Percentiles rank a stretch among this genome's conserved stretches.
Conservation (phyloP, 345 rosid genomes). For the Noccaea bulbosa region DNA sequence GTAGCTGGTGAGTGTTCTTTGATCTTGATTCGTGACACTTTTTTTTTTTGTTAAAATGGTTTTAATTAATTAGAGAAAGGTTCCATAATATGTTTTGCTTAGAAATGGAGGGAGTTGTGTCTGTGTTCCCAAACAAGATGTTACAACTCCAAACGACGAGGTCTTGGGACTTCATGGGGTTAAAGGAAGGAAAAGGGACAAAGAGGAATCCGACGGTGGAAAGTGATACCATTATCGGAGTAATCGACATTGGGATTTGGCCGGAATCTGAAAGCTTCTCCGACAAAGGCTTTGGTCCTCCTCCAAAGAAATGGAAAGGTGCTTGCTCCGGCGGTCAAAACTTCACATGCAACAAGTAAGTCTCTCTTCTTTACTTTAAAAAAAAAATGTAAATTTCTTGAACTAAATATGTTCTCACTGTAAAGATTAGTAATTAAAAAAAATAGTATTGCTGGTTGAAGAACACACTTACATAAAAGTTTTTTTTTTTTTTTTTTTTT, state of each 20-base stretch:
- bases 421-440: too few species aligned
- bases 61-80: too few species aligned
- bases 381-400: background rate
- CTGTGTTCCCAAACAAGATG: slow-evolving; percentile 47
- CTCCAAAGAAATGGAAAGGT: slow-evolving; percentile 58
- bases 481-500: too few species aligned
- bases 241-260: slow-evolving; percentile 52
- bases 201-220: slow-evolving; percentile 9
- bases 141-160: slow-evolving; percentile 49
- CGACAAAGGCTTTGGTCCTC: slow-evolving; percentile 23
- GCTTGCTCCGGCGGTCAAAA: slow-evolving; percentile 45
- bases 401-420: too few species aligned
- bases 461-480: too few species aligned
- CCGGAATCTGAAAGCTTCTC: slow-evolving; percentile 55
- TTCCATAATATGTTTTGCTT: background rate
- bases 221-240: slow-evolving; percentile 51
- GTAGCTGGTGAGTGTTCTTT: slow-evolving; percentile 43
- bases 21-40: too few species aligned
- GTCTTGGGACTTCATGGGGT: slow-evolving; percentile 49
- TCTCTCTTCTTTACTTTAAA: background rate
- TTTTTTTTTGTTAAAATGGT: too few species aligned
- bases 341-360: slow-evolving; percentile 62
- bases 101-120: slow-evolving; percentile 21
- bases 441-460: too few species aligned
- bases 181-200: slow-evolving; percentile 17